phyloP scores from a whole-genome alignment of 371 early-diverging fungal genomes.

The Mortierella sp. region DNA sequence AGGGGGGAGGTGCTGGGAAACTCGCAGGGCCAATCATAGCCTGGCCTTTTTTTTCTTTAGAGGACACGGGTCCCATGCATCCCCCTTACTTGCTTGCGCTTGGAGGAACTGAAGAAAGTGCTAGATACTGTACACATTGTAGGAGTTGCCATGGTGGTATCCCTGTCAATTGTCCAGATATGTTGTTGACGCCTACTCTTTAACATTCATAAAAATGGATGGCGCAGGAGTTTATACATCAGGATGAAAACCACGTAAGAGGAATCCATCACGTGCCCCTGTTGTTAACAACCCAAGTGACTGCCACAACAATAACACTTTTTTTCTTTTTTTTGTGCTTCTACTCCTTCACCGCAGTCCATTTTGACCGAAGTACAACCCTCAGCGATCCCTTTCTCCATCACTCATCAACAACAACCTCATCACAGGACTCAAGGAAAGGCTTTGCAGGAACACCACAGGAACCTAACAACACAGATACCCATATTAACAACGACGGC shows the following conservation, averaged over 20 bases:
- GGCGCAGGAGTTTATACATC: no score
- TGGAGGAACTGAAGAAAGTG: not conserved
- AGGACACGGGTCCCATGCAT: not conserved
- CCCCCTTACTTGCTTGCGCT: not conserved
- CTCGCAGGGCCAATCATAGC: not conserved
- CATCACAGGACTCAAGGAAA: slow-evolving; percentile 4
- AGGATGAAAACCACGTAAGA: no score
- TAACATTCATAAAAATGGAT: no score
- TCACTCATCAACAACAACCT: not conserved
- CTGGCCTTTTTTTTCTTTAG: not conserved
- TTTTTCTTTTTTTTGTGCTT: not conserved
- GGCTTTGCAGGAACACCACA: not conserved
- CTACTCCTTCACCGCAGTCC: not conserved
- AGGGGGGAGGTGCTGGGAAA: not conserved
- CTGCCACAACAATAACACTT: slow-evolving; percentile 12
- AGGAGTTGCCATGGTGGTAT: not conserved
- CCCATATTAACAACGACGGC: not conserved
- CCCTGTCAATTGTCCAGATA: not conserved
- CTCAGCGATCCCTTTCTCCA: not conserved
- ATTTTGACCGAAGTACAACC: not conserved
- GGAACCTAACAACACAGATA: not conserved
- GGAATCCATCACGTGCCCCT: no score
- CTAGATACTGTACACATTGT: not conserved
- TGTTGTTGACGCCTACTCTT: no score
- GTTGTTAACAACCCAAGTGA: not conserved